These are phyloP conservation scores for Vigna unguiculata DNA, from an alignment of 306 rosid genomes.

Conservation along the genomic window DNA sequence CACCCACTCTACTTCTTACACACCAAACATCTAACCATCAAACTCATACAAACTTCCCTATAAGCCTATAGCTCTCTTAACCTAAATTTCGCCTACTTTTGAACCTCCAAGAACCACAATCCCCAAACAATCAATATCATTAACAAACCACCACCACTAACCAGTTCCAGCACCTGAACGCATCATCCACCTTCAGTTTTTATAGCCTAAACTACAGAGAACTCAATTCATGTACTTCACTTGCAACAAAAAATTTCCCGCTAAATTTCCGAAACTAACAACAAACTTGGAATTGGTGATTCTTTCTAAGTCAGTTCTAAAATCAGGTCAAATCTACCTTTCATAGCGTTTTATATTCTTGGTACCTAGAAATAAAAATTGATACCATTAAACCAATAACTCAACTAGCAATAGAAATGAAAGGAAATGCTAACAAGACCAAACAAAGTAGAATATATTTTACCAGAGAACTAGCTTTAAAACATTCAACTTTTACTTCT, in stretches of 20 bases:
- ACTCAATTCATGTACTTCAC: background rate
- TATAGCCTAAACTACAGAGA: background rate
- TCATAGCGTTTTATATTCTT: background rate
- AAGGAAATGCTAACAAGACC: constrained; percentile 20
- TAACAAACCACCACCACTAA: background rate
- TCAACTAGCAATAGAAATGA: background rate
- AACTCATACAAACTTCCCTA: background rate
- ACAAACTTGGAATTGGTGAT: background rate
- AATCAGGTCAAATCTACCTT: background rate
- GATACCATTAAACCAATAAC: background rate
- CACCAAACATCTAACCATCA: background rate
- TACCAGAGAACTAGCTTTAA: background rate
- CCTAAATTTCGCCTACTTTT: background rate
- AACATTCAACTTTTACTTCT: constrained; percentile 7
- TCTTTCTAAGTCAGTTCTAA: background rate
- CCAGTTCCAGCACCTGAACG: background rate
- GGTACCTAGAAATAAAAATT: background rate
- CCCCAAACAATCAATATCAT: background rate
- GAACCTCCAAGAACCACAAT: background rate
- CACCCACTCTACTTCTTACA: background rate
- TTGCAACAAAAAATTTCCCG: background rate
- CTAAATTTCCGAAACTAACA: background rate
- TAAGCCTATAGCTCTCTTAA: background rate
- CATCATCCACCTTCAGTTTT: constrained; percentile 18
- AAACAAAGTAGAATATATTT: background rate